Evolutionary conservation across 1,139 yeast genomes (phyloP), one percentile per base, ranked within the genome.

Genomic region (Yamadazyma triangularis): DNA sequence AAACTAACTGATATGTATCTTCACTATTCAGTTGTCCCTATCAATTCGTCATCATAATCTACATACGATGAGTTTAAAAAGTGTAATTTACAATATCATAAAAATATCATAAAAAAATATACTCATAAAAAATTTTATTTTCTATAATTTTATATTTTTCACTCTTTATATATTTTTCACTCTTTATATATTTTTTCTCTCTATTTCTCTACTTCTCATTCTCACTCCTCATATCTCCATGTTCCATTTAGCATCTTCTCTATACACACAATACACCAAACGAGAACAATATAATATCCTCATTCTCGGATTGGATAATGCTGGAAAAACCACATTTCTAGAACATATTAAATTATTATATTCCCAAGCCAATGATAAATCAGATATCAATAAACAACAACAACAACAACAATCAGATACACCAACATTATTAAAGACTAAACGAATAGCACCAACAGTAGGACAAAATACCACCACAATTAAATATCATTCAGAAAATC

Each of bases 291-390:
- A 68, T 45, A 67, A 68, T 38, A 75, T 91, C 4, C 67, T 91
- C 25, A 84, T 91, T 24, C 64, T 91, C 19, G 98, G 98, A 12
- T 71, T 91, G 27, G 97, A 91, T 56, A 88, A 89, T 63, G 96
- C 97, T 0, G 98, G 98, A 3, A 91, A 91, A 54, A 89, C 97
- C 12, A 64, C 74, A 8, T 67, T 68, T 39, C 48, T 68, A 24
- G 74, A 68, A 43, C 73, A 68, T 41, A 38, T 65, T 27, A 67
- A 67, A 48, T 51, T 67, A 27, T 49, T 66, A 23, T 68, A 65
- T 38, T 57, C 64, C 2, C 42, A 56, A 7, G 55, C 60, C 9
- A 53, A 44, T 43, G 32, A 25, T 5, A 35, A 37, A 26, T 24
- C 33, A 10, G n/a, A n/a, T n/a, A n/a, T n/a, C n/a, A n/a, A n/a